These are phyloP conservation scores for Actinidia arguta DNA, from an alignment of 179 eudicot genomes.

Conservation along the genomic window DNA sequence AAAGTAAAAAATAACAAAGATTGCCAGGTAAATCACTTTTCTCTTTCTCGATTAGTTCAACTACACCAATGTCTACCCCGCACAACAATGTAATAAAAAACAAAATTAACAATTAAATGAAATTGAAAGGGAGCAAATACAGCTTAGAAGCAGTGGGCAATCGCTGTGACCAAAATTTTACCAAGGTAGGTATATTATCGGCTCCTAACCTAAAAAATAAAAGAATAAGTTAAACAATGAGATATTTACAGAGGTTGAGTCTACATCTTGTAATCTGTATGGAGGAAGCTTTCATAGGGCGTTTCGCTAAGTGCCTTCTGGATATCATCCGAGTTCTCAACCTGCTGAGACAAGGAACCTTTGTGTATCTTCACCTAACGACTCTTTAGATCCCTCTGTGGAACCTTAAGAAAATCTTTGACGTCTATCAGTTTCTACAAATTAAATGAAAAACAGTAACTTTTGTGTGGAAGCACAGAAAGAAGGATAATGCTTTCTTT, in stretches of 20 bases:
- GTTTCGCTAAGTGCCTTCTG: constrained; percentile 72
- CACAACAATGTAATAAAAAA: neutral
- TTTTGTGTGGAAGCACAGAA: neutral
- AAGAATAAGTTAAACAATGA: constrained; percentile 20
- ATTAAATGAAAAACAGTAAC: neutral
- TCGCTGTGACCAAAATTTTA: constrained; percentile 34
- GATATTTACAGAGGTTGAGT: constrained; percentile 22
- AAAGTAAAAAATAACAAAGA: neutral
- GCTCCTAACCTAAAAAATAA: constrained; percentile 30
- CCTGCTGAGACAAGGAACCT: constrained; percentile 70
- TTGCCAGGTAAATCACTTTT: neutral
- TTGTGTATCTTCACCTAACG: constrained; percentile 96
- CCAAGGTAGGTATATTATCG: constrained; percentile 19
- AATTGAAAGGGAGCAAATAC: neutral
- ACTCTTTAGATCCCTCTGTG: constrained; percentile 68
- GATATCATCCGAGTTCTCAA: constrained; percentile 86
- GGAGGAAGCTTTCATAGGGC: constrained; percentile 66
- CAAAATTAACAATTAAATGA: neutral
- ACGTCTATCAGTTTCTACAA: constrained; percentile 75
- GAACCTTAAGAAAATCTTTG: constrained; percentile 78
- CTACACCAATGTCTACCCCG: neutral
- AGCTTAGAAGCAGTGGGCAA: constrained; percentile 3
- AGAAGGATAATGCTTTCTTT: too few species aligned
- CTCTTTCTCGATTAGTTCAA: neutral
- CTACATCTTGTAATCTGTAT: constrained; percentile 57